phyloP scores from a whole-genome alignment of 2,329 filamentous ascomycete genomes.

The Colletotrichum cordylinicola region DNA sequence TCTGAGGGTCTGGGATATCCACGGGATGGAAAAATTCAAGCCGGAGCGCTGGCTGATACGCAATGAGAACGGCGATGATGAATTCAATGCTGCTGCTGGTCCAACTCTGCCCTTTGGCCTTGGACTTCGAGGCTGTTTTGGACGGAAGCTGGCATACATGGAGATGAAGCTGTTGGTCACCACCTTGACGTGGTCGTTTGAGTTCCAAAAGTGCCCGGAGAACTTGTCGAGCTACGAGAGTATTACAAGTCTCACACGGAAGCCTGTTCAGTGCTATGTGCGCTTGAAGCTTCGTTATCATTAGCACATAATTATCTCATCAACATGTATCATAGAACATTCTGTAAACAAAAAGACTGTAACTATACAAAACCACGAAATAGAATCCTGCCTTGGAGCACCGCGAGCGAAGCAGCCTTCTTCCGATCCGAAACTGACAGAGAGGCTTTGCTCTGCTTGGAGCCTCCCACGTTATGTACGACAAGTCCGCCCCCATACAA shows the following conservation, averaged over 20 bases:
- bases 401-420: background rate
- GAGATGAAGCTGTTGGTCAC: constrained; percentile 30
- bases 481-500: background rate
- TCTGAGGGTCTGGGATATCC: background rate
- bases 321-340: background rate
- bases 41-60: constrained; percentile 27
- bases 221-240: background rate
- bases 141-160: constrained; percentile 30
- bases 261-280: background rate
- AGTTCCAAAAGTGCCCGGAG: constrained; percentile 11
- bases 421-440: background rate
- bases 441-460: background rate
- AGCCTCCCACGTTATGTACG: background rate
- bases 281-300: background rate
- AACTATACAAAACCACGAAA: background rate
- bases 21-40: constrained; percentile 13
- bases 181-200: constrained; percentile 31
- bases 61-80: background rate
- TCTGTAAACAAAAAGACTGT: accelerated
- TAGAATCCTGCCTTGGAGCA: background rate
- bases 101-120: constrained; percentile 28
- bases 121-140: constrained; percentile 31
- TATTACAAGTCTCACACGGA: background rate
- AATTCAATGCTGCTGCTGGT: constrained; percentile 28
- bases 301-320: background rate